Conservation (phyloP, 1,284 basidiomycete species). For the Trichosporon sp. region DNA sequence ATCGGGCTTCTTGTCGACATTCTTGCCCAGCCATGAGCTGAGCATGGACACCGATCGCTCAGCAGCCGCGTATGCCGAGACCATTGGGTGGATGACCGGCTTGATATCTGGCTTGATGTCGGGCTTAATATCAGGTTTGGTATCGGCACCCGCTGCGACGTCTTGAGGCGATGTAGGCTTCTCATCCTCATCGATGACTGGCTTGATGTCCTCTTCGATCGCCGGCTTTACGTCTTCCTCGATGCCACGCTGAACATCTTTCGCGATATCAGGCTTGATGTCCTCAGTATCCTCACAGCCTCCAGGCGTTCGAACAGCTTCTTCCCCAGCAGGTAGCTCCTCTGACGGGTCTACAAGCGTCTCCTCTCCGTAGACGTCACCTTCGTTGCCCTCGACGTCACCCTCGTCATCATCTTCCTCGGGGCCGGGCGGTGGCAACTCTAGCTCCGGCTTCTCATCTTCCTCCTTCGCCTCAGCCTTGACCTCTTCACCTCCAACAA, state of each 20-base stretch:
- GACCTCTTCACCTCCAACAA: conserved; percentile 33
- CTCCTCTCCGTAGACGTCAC: background rate
- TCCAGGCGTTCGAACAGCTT: background rate
- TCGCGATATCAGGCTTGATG: background rate
- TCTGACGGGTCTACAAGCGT: background rate
- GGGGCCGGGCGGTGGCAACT: background rate
- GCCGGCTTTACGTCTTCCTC: background rate
- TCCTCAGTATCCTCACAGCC: background rate
- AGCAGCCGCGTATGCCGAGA: conserved; percentile 12
- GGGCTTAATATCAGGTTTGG: conserved; percentile 9
- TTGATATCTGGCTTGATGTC: conserved; percentile 7
- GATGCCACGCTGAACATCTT: background rate
- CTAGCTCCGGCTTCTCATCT: background rate
- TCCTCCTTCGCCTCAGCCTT: conserved; percentile 20
- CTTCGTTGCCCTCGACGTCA: background rate
- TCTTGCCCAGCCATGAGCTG: conserved; percentile 48
- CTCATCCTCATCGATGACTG: background rate
- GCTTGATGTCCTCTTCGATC: background rate
- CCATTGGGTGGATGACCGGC: background rate
- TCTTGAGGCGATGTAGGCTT: background rate
- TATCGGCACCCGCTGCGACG: background rate
- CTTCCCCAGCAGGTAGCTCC: background rate
- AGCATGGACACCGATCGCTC: conserved; percentile 45
- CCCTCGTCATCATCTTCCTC: conserved; percentile 18
- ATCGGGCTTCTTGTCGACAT: conserved; percentile 24